Evolutionary conservation across 371 early-diverging fungal genomes (phyloP).

Genomic region (Blakeslea trispora): DNA sequence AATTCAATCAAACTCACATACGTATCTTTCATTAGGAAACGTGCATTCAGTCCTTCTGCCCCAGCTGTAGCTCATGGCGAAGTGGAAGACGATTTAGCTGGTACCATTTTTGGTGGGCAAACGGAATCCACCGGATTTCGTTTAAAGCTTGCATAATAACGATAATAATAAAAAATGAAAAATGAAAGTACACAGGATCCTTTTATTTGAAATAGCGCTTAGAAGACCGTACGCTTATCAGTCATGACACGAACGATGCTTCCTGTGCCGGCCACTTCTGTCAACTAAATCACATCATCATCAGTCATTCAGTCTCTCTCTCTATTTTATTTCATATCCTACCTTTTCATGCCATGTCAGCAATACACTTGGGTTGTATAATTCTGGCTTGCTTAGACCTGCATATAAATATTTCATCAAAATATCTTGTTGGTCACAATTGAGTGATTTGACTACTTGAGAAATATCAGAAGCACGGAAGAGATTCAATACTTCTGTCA

Average conservation of each 20-base stretch:
- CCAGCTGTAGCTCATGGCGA: constrained; percentile 65
- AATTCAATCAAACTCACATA: neutral
- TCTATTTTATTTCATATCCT: constrained; percentile 5
- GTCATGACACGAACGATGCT: constrained; percentile 89
- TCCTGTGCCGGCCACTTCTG: constrained; percentile 84
- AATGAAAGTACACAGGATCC: too few relatives aligned
- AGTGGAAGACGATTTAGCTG: constrained; percentile 47
- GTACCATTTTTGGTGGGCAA: constrained; percentile 57
- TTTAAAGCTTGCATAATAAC: constrained; percentile 43
- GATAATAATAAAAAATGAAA: neutral
- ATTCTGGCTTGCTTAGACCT: constrained; percentile 86
- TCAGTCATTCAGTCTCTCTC: neutral
- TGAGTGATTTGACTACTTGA: constrained; percentile 60
- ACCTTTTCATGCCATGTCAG: constrained; percentile 95
- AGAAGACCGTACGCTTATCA: constrained; percentile 75
- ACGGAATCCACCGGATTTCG: constrained; percentile 61
- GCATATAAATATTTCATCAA: constrained; percentile 92
- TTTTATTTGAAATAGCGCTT: constrained; percentile 15
- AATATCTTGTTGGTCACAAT: constrained; percentile 68
- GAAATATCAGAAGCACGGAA: constrained; percentile 72
- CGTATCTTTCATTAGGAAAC: constrained; percentile 24
- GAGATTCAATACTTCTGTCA: constrained; percentile 78
- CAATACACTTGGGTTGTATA: constrained; percentile 77
- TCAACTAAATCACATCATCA: constrained; percentile 51
- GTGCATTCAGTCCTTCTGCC: constrained; percentile 63